Percentiles rank a stretch among this genome's conserved stretches.
phyloP scores from a whole-genome alignment of 345 rosid species.

The Punica granatum region DNA sequence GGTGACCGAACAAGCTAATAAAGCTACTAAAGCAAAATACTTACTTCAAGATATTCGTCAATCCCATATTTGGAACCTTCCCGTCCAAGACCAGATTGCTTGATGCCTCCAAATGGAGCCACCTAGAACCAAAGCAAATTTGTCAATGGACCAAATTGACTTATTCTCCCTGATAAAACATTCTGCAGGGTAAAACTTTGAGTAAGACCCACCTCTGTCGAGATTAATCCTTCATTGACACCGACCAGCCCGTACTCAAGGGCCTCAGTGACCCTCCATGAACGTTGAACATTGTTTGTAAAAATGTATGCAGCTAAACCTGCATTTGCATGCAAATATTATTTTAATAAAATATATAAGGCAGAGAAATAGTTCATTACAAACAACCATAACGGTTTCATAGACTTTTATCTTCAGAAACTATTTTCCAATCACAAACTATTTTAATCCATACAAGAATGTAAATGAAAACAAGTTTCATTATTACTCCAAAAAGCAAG shows the following conservation, averaged over 20 bases:
- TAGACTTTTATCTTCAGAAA: neutral
- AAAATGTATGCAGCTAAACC: constrained; percentile 93
- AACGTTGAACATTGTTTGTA: constrained; percentile 73
- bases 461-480: neutral
- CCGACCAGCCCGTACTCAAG: constrained; percentile 91
- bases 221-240: constrained; percentile 84
- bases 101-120: constrained; percentile 97
- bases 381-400: neutral
- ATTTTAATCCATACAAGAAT: neutral
- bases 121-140: constrained; percentile 35
- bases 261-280: constrained; percentile 93
- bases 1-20: too few relatives aligned
- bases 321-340: constrained; percentile 23
- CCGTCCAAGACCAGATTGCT: constrained; percentile 93
- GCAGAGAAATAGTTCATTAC: neutral
- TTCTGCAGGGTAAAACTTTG: neutral
- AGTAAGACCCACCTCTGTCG: constrained; percentile 63
- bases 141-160: constrained; percentile 5
- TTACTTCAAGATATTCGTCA: constrained; percentile 88
- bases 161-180: constrained; percentile 1
- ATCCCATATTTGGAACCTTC: constrained; percentile 98
- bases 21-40: neutral
- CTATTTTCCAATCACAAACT: neutral
- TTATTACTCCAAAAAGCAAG: neutral
- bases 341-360: neutral